These are phyloP conservation scores for Glonium stellatum DNA, from an alignment of 495 filamentous ascomycete genomes.

Conservation along the genomic window DNA sequence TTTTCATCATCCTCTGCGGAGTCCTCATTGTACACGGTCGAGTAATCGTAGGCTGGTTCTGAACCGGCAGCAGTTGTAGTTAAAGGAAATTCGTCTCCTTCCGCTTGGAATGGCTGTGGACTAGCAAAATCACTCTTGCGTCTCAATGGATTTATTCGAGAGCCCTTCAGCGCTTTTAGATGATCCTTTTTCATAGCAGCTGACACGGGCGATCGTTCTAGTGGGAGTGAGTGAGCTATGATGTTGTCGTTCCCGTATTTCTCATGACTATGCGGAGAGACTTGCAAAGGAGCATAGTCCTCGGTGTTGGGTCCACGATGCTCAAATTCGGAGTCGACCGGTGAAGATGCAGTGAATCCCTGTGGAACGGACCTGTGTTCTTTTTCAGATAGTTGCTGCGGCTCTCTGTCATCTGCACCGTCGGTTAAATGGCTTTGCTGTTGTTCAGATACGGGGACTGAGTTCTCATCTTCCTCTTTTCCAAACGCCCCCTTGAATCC, in stretches of 20 bases:
- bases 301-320: slow-evolving; percentile 16
- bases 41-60: slow-evolving; percentile 54
- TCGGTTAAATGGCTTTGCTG: slow-evolving; percentile 1
- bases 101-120: slow-evolving; percentile 38
- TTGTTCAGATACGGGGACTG: slow-evolving; percentile 8
- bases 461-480: slow-evolving; percentile 41
- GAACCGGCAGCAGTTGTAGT: slow-evolving; percentile 11
- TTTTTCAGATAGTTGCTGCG: no score
- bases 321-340: slow-evolving; percentile 19
- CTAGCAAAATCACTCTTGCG: slow-evolving; percentile 36
- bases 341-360: slow-evolving; percentile 8
- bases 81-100: slow-evolving; percentile 43
- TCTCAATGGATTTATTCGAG: slow-evolving; percentile 19
- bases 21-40: slow-evolving; percentile 60
- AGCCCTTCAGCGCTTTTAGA: slow-evolving; percentile 10
- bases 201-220: slow-evolving; percentile 1
- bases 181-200: slow-evolving; percentile 4
- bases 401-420: slow-evolving; percentile 6
- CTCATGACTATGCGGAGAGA: slow-evolving; percentile 1
- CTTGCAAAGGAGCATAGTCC: slow-evolving; percentile 16
- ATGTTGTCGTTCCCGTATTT: slow-evolving; percentile 2
- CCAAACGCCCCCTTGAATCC: slow-evolving; percentile 39
- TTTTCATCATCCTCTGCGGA: slow-evolving; percentile 57
- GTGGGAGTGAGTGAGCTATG: slow-evolving; percentile 14
- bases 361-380: no score